Conservation (phyloP, 1,284 basidiomycete species). For the Ceratobasidium sp. region DNA sequence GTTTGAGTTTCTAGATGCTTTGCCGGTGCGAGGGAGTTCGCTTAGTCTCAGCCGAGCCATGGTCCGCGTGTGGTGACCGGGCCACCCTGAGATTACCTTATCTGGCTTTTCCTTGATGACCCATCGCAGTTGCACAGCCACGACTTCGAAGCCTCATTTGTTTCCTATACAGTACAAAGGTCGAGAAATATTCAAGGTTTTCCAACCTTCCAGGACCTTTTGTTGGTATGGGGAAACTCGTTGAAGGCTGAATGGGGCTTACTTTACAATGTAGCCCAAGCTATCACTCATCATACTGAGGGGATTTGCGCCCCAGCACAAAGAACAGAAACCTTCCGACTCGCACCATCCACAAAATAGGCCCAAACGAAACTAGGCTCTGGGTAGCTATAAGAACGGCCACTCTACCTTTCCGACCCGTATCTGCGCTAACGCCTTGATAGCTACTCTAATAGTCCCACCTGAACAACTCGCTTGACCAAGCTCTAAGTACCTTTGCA, state of each 20-base stretch:
- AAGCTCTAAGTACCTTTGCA: neutral
- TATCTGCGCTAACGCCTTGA: too few relatives aligned
- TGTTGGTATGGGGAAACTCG: neutral
- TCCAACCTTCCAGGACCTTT: too few relatives aligned
- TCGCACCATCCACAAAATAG: constrained; percentile 9
- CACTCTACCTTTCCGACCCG: neutral
- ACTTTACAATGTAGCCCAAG: neutral
- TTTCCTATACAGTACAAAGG: neutral
- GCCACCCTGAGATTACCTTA: neutral
- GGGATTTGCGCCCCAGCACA: constrained; percentile 7
- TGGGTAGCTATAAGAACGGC: constrained; percentile 10
- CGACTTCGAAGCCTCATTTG: constrained; percentile 1
- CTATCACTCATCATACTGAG: neutral
- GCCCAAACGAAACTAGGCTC: constrained; percentile 7
- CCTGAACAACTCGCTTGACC: neutral
- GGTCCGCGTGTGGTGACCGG: constrained; percentile 1
- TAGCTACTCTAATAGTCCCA: neutral
- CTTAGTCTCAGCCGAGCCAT: constrained; percentile 8
- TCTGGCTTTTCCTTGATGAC: neutral
- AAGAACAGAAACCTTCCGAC: neutral
- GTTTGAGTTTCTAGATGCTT: neutral
- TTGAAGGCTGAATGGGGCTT: neutral
- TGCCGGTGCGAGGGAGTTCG: constrained; percentile 25
- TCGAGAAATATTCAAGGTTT: neutral
- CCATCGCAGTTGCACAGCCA: neutral